A percentile compares a stretch with the other conserved stretches of the same genome.
phyloP scores from a whole-genome alignment of 2,329 filamentous ascomycete species.

The Lasiodiplodia gonubiensis region DNA sequence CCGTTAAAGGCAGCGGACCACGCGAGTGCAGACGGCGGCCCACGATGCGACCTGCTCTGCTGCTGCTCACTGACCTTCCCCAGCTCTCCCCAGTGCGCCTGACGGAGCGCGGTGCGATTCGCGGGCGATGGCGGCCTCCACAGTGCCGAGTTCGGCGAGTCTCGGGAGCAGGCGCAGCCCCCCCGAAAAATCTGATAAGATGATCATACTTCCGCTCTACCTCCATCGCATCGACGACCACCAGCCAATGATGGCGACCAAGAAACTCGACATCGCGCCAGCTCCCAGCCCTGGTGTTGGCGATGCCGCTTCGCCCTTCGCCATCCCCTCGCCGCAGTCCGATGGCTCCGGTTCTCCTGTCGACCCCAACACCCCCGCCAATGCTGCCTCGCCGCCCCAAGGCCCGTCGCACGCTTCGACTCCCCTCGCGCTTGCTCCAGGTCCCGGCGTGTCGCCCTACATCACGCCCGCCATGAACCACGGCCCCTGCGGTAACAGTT shows the following conservation, averaged over 20 bases:
- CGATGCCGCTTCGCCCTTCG: conserved; percentile 24
- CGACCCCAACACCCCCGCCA: conserved; percentile 9
- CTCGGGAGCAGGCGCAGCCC: conserved; percentile 15
- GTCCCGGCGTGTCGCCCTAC: conserved; percentile 18
- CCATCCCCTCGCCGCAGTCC: conserved; percentile 25
- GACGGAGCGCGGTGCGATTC: not conserved
- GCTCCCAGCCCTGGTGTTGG: conserved; percentile 21
- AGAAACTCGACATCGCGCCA: conserved; percentile 27
- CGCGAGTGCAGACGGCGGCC: not conserved
- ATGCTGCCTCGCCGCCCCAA: conserved; percentile 14
- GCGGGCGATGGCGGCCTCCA: conserved; percentile 17
- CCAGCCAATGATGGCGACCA: conserved; percentile 28
- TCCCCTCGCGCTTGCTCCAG: conserved; percentile 19
- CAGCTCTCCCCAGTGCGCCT: not conserved
- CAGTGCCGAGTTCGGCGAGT: conserved; percentile 25
- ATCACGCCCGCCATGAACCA: conserved; percentile 29
- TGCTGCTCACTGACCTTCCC: not conserved
- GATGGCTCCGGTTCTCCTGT: conserved; percentile 17
- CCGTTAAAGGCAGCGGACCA: conserved; percentile 12
- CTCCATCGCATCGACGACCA: conserved; percentile 14
- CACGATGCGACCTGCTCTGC: not conserved
- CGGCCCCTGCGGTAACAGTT: conserved; percentile 44
- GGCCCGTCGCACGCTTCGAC: not conserved
- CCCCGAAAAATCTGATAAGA: conserved; percentile 29
- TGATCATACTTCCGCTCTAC: conserved; percentile 23